A percentile compares a stretch with the other conserved stretches of the same genome.
These are phyloP conservation scores for Solanum sparsipilum DNA, from an alignment of 257 asterid genomes.

Conservation along the genomic window DNA sequence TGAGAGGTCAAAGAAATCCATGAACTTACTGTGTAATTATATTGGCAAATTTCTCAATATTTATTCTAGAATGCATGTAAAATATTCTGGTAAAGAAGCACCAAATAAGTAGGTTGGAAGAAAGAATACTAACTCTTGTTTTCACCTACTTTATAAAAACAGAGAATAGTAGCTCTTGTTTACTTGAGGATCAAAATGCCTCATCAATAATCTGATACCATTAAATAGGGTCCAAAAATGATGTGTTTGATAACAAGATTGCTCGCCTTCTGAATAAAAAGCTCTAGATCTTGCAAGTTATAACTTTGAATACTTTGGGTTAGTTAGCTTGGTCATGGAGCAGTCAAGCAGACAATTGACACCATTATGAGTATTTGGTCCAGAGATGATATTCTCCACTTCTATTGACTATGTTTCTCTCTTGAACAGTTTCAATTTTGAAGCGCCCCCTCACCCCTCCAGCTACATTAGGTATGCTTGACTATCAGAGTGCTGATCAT, in stretches of 20 bases:
- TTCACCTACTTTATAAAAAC: background rate
- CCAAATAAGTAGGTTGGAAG: background rate
- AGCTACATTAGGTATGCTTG: conserved; percentile 82
- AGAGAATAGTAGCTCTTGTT: background rate
- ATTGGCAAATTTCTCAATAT: background rate
- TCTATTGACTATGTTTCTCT: background rate
- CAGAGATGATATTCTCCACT: background rate
- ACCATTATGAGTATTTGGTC: background rate
- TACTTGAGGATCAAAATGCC: background rate
- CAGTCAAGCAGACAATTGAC: background rate
- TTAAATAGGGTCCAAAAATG: background rate
- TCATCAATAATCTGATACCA: background rate
- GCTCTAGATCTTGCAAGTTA: background rate
- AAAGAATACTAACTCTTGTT: background rate
- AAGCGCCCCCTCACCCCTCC: conserved; percentile 98
- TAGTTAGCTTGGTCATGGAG: background rate
- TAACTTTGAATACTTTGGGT: background rate
- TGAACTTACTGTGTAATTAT: background rate
- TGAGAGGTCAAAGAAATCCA: background rate
- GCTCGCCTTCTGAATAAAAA: background rate
- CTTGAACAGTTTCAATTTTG: conserved; percentile 54
- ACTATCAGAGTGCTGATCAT: conserved; percentile 79
- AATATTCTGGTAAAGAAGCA: background rate
- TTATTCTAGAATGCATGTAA: background rate
- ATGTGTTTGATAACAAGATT: background rate